These are phyloP conservation scores for Jamesozyma hellenica DNA, from an alignment of 805 yeast genomes.

Conservation along the genomic window DNA sequence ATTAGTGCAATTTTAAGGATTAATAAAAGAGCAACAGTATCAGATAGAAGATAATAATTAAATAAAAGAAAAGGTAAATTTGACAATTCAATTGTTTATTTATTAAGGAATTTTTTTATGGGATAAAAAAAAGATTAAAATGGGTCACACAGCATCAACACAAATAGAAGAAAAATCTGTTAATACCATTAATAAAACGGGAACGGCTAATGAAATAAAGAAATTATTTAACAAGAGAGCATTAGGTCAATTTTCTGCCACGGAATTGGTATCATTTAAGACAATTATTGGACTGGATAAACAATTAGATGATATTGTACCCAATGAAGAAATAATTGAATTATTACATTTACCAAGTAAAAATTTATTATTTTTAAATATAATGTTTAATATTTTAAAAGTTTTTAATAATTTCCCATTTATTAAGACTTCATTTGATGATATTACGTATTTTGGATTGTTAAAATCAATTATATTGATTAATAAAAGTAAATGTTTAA, in stretches of 20 bases:
- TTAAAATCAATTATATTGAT: slow-evolving; percentile 38
- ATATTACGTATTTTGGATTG: slow-evolving; percentile 33
- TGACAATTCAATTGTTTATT: too few relatives aligned
- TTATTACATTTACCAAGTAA: slow-evolving; percentile 32
- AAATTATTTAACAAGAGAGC: slow-evolving; percentile 12
- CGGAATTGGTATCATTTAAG: slow-evolving; percentile 20
- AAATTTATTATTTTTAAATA: slow-evolving; percentile 22
- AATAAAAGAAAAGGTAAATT: too few relatives aligned
- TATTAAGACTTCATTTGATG: slow-evolving; percentile 27
- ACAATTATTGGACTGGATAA: slow-evolving; percentile 16
- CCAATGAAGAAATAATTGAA: slow-evolving; percentile 20
- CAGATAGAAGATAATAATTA: too few relatives aligned
- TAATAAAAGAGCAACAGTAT: too few relatives aligned
- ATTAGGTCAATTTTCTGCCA: slow-evolving; percentile 11
- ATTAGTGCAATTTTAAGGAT: too few relatives aligned
- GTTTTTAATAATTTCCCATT: slow-evolving; percentile 44
- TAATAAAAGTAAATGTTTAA: slow-evolving; percentile 31
- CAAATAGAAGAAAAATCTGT: too few relatives aligned
- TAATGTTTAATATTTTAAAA: slow-evolving; percentile 34
- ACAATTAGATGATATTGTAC: slow-evolving; percentile 18
- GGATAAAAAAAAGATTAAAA: too few relatives aligned
- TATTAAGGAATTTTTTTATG: too few relatives aligned
- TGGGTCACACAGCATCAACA: slow-evolving; percentile 1
- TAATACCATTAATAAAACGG: too few relatives aligned
- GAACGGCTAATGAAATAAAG: slow-evolving; percentile 6